Conservation (phyloP, 2,329 filamentous ascomycete species). For the Catunica adiposa region DNA sequence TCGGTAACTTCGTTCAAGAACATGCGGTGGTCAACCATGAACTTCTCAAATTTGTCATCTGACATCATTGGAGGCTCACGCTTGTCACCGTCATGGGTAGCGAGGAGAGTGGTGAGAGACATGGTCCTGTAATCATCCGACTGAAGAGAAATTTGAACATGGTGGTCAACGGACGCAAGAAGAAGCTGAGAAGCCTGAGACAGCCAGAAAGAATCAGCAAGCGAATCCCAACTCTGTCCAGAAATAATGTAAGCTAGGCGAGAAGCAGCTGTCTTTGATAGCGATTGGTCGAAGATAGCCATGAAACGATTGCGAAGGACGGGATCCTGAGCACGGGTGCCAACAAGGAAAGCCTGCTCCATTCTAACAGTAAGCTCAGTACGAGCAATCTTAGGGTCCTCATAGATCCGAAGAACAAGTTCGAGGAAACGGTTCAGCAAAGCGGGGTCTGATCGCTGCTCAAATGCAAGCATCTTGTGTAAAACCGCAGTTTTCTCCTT, state of each 20-base stretch:
- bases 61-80: conserved; percentile 50
- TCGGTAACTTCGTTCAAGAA: conserved; percentile 74
- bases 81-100: conserved; percentile 50
- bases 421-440: conserved; percentile 88
- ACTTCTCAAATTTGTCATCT: conserved; percentile 65
- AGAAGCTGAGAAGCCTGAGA: conserved; percentile 88
- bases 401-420: conserved; percentile 93
- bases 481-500: conserved; percentile 98
- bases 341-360: conserved; percentile 95
- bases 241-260: conserved; percentile 78
- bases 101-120: conserved; percentile 56
- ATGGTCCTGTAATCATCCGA: conserved; percentile 68
- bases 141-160: conserved; percentile 54
- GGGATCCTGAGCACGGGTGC: conserved; percentile 80
- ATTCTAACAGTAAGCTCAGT: conserved; percentile 93
- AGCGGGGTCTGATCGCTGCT: conserved; percentile 64
- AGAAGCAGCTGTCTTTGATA: conserved; percentile 82
- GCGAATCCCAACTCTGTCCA: conserved; percentile 91
- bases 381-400: conserved; percentile 86
- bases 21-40: conserved; percentile 63
- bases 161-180: conserved; percentile 68
- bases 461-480: conserved; percentile 98
- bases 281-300: conserved; percentile 83
- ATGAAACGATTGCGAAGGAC: conserved; percentile 96
- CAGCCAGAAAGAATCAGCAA: conserved; percentile 92